Evolutionary conservation across 2,329 filamentous ascomycete species (phyloP), one percentile per base, ranked within the genome.

Genomic region (Botryosphaeria dothidea): DNA sequence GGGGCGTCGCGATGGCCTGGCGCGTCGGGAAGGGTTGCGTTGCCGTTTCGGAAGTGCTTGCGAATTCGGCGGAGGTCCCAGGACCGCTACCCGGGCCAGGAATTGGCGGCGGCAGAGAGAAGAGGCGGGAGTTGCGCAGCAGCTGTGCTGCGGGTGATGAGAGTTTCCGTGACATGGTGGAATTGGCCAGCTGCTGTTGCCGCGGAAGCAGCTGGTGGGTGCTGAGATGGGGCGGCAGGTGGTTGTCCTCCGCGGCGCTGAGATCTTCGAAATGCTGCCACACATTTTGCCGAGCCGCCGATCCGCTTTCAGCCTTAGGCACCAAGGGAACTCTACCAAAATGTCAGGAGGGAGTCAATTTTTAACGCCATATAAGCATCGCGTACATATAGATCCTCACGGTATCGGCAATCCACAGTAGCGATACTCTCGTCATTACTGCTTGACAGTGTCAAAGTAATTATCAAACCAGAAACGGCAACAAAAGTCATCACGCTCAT

Each of bases 121-220:
- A 98, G 71, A 98, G 85, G 70, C 94, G 91, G 66, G 94, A 98
- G 66, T 89, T 87, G 77, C 94, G 90, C 74, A 98, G 85, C 70
- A 98, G 85, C 68, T 84, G 84, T 63, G 86, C 85, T 62, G 87
- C 85, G 36, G 87, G 87, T 67, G 87, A 89, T n/a, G 74, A 65
- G 23, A 69, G 73, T 66, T 75, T 73, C 48, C 75, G 71, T 27
- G 61, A 64, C 61, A 64, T 64, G 21, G 17, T 34, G 69, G 27
- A 27, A 46, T 68, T 69, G 73, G 78, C 75, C 41, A 48, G 27
- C 56, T 48, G 56, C 41, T 25, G 36, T 45, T 25, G 27, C 41
- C 38, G 56, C 56, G 4, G 27, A n/a, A 60, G 56, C 56, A 60
- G 56, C 56, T 60, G 38, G 54, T 58, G 54, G 54, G 36, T 21